phyloP scores from a whole-genome alignment of 768 basidiomycete species.

The Hygrophorus russula region DNA sequence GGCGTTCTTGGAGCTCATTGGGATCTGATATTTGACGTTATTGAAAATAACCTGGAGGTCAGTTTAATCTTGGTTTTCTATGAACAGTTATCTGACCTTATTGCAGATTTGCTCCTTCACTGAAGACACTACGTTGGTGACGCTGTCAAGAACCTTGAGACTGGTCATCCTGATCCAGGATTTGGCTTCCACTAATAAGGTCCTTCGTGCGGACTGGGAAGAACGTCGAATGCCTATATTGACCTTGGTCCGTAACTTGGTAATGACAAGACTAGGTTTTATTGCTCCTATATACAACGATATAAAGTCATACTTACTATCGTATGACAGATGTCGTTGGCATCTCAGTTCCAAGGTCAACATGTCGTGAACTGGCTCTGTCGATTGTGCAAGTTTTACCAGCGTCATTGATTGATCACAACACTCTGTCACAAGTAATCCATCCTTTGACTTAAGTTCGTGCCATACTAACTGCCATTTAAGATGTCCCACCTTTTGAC shows the following conservation, averaged over 20 bases:
- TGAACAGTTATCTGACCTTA: neutral
- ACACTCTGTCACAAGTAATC: conserved; percentile 53
- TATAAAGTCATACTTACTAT: conserved; percentile 7
- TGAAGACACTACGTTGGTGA: conserved; percentile 46
- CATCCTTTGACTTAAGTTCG: neutral
- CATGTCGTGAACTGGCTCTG: conserved; percentile 59
- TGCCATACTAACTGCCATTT: neutral
- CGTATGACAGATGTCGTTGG: conserved; percentile 14
- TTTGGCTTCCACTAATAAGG: conserved; percentile 59
- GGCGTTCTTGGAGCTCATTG: conserved; percentile 82
- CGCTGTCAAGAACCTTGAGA: conserved; percentile 58
- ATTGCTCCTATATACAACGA: neutral
- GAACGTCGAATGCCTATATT: conserved; percentile 42
- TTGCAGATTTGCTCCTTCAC: conserved; percentile 45
- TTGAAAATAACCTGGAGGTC: conserved; percentile 86
- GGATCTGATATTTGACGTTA: conserved; percentile 83
- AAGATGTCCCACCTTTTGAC: conserved; percentile 76
- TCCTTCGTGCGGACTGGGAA: conserved; percentile 59
- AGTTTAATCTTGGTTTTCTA: conserved; percentile 8
- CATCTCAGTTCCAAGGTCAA: conserved; percentile 46
- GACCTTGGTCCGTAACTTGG: conserved; percentile 49
- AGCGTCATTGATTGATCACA: conserved; percentile 44
- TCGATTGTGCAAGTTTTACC: conserved; percentile 61
- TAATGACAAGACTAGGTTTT: conserved; percentile 40
- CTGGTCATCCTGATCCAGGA: conserved; percentile 63